These are phyloP conservation scores for Aspergillus indologenus DNA, from an alignment of 495 filamentous ascomycete species.

Conservation along the genomic window DNA sequence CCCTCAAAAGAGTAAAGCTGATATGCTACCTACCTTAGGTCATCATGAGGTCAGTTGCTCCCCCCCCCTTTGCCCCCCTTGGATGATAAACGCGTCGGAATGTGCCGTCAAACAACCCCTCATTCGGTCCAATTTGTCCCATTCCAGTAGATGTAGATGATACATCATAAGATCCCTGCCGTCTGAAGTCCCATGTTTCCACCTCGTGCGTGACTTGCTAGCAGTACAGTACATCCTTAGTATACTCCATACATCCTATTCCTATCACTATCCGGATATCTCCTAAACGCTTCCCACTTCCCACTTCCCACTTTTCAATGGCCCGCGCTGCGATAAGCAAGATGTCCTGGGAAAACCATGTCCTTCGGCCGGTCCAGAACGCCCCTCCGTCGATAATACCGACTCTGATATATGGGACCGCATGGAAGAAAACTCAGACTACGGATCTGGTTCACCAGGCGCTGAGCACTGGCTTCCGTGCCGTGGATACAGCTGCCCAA, in stretches of 20 bases:
- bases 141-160: not conserved
- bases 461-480: conserved; percentile 67
- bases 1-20: not conserved
- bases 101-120: not conserved
- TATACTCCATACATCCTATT: no score
- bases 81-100: not conserved
- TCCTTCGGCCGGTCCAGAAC: conserved; percentile 30
- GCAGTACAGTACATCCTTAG: no score
- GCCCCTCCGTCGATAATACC: conserved; percentile 39
- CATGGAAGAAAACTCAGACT: conserved; percentile 79
- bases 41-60: conserved; percentile 12
- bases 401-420: conserved; percentile 74
- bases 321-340: conserved; percentile 25
- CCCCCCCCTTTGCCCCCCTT: not conserved
- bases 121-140: not conserved
- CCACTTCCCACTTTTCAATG: conserved; percentile 17
- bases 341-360: conserved; percentile 36
- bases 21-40: conserved; percentile 2
- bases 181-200: not conserved
- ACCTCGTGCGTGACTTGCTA: not conserved
- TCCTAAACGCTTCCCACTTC: not conserved
- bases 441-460: conserved; percentile 66
- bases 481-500: conserved; percentile 76
- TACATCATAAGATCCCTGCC: not conserved
- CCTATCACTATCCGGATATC: no score